Conservation (phyloP, 106 monocot species). For the Cymbidium sinense region DNA sequence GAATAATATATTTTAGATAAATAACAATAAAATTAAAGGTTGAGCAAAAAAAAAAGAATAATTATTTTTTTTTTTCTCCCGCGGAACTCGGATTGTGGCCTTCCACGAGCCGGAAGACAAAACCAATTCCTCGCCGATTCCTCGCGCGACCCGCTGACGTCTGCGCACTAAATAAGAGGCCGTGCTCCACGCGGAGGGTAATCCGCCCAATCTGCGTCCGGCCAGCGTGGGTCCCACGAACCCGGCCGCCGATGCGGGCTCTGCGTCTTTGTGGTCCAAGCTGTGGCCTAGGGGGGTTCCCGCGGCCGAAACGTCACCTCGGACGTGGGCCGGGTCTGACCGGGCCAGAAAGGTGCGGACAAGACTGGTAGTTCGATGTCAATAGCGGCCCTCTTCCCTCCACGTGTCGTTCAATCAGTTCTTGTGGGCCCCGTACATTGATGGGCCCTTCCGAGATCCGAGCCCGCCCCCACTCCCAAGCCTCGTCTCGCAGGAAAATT, state of each 20-base stretch:
- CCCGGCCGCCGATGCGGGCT: too few relatives aligned
- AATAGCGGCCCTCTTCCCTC: background rate
- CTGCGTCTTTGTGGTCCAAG: too few relatives aligned
- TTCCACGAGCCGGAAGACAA: background rate
- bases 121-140: background rate
- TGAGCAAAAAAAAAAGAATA: too few relatives aligned
- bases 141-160: background rate
- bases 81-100: background rate
- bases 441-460: conserved; percentile 9
- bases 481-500: background rate
- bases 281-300: background rate
- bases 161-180: too few relatives aligned
- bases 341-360: background rate
- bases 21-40: too few relatives aligned
- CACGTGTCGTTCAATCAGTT: background rate
- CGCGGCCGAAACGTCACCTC: background rate
- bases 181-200: too few relatives aligned
- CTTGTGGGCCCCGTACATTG: background rate
- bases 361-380: background rate
- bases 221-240: too few relatives aligned
- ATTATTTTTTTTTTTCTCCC: too few relatives aligned
- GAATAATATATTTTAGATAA: too few relatives aligned
- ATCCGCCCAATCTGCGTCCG: too few relatives aligned
- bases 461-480: conserved; percentile 1
- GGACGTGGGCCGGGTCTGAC: background rate